A percentile compares a stretch with the other conserved stretches of the same genome.
These are phyloP conservation scores for Apiospora rasikravindrae DNA, from an alignment of 2,329 filamentous ascomycete species.

Conservation along the genomic window DNA sequence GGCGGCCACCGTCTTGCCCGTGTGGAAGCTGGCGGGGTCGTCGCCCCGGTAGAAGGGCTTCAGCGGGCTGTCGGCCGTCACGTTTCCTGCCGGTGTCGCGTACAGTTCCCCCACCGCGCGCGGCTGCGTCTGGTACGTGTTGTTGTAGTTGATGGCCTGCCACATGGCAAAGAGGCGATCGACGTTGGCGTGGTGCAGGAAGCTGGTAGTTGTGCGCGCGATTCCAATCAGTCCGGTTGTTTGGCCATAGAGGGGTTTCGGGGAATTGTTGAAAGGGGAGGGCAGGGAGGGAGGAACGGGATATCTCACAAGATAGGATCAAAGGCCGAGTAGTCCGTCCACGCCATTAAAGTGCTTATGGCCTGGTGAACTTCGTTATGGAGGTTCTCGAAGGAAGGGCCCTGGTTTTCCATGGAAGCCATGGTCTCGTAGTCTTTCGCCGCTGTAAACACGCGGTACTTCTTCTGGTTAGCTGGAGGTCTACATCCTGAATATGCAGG, in stretches of 20 bases:
- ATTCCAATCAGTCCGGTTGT: not conserved
- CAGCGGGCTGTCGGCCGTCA: constrained; percentile 52
- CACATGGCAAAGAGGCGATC: constrained; percentile 63
- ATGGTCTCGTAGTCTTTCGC: constrained; percentile 46
- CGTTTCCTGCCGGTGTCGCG: constrained; percentile 46
- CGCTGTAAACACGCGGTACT: constrained; percentile 51
- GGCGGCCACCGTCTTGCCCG: constrained; percentile 40
- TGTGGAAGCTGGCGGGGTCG: constrained; percentile 45
- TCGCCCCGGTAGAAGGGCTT: constrained; percentile 54
- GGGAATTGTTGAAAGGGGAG: not conserved
- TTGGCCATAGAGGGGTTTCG: not conserved
- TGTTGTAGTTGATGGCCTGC: constrained; percentile 46
- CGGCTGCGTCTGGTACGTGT: constrained; percentile 36
- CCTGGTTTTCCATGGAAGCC: constrained; percentile 43
- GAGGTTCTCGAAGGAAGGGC: constrained; percentile 49
- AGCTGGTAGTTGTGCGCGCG: constrained; percentile 36
- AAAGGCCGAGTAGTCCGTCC: constrained; percentile 48
- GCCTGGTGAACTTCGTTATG: constrained; percentile 50
- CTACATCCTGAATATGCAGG: too few species aligned
- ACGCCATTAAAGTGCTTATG: constrained; percentile 41
- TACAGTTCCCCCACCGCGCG: constrained; percentile 43
- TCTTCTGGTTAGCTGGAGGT: not conserved
- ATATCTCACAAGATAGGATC: constrained; percentile 52
- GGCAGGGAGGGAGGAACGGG: not conserved
- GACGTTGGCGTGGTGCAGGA: constrained; percentile 62